Base-by-base conservation (phyloP, 1,284 basidiomycete species). In the Malassezia vespertilionis region DNA sequence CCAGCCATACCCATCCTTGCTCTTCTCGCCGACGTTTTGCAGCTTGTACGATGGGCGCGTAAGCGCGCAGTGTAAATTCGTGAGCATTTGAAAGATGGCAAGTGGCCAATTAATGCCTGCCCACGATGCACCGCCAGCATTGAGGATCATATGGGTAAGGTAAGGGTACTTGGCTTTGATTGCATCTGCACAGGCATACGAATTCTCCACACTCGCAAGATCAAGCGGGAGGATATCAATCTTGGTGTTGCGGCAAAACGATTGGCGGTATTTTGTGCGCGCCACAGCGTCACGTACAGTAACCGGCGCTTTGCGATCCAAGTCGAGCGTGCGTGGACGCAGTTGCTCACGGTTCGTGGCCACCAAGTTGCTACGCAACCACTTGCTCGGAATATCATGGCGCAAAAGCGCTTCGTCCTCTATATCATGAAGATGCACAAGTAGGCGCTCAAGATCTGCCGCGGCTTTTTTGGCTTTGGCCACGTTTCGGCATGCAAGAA, bases 81-180 rank as follows among this genome's bases (percentile, higher is more conserved):
- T 71, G 28, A 63, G 17, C 17, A 69, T 57, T 55, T 61, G 56
- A 56, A 61, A 69, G 6, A 54, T 45, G 9, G 62, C 62, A 14
- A 51, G 42, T 21, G 57, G 41, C 63, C 62, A 71, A 44, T 71
- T 54, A 33, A 71, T 45, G 14, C 69, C 68, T 18, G 46, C 54
- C 58, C 61, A 71, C 1, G 67, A 58, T 6, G 61, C 63, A 8
- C 62, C 57, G 3, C 69, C 69, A 9, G 69, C 69, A 35, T 71
- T 71, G 39, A 71, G 57, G 33, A 71, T 55, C 14, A 71, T 37
- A 37, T 71, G 69, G 5, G 69, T 71, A 7, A 71, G 49, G 48
- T 71, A 67, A 2, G 56, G 38, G 38, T 67, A 62, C 8, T 54
- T 46, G 7, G 22, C 12, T 5, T 10, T 15, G 20, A 36, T 21